phyloP scores from a whole-genome alignment of 306 rosid species.

The Acacia acuminata region DNA sequence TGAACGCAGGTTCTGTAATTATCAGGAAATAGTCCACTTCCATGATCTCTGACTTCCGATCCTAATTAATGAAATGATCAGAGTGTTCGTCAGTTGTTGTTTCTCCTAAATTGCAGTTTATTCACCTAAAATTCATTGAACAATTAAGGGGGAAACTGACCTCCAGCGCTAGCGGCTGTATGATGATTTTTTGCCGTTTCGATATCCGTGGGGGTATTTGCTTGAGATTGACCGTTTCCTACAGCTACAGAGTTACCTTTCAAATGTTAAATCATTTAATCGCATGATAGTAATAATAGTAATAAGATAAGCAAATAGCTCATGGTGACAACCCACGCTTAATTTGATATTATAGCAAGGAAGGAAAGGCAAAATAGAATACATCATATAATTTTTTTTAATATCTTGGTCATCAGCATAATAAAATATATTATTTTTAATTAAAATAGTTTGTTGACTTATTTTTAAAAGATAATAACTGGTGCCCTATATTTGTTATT shows the following conservation, averaged over 20 bases:
- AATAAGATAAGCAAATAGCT: background rate
- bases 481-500: background rate
- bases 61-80: background rate
- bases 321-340: background rate
- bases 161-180: background rate
- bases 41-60: background rate
- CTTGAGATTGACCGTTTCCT: background rate
- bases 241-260: background rate
- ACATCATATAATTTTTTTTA: background rate
- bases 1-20: slow-evolving; percentile 9
- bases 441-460: no score
- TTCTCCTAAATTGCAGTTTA: background rate
- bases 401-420: no score
- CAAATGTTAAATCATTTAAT: background rate
- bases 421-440: no score
- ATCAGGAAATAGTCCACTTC: slow-evolving; percentile 5
- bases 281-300: background rate
- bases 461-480: background rate
- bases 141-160: background rate
- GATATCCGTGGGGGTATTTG: background rate
- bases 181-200: background rate
- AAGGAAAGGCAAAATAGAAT: background rate
- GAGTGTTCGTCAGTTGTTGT: background rate
- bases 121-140: background rate
- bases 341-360: background rate